phyloP scores from a whole-genome alignment of 1,284 basidiomycete species.

The Tilletia setariae region DNA sequence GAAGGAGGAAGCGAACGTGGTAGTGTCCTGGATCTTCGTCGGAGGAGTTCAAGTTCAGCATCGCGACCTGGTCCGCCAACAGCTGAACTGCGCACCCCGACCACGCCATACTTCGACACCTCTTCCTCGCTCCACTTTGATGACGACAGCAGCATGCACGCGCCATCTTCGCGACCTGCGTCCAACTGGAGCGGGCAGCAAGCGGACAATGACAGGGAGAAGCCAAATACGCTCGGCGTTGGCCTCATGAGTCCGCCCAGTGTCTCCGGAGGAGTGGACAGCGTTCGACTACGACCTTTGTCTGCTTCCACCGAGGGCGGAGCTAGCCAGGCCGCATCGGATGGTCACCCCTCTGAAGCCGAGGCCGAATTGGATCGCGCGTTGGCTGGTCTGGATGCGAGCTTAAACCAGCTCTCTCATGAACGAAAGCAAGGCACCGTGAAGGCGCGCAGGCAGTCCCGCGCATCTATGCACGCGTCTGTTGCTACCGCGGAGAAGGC shows the following conservation, averaged over 20 bases:
- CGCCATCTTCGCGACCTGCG: neutral
- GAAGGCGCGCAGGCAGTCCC: constrained; percentile 2
- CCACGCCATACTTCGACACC: constrained; percentile 43
- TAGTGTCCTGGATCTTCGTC: neutral
- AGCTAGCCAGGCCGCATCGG: constrained; percentile 9
- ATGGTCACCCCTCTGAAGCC: constrained; percentile 7
- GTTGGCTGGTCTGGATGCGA: constrained; percentile 13
- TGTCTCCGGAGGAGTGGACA: neutral
- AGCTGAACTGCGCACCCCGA: constrained; percentile 32
- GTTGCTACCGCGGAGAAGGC: neutral
- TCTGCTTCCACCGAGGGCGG: constrained; percentile 1
- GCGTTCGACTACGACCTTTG: neutral
- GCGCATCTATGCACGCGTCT: neutral
- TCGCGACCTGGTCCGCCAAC: constrained; percentile 13
- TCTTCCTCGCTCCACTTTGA: constrained; percentile 19
- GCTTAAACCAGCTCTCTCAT: constrained; percentile 7
- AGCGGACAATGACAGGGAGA: neutral
- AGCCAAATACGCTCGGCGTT: neutral
- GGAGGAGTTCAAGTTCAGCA: neutral
- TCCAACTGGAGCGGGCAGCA: neutral
- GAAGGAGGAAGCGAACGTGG: neutral
- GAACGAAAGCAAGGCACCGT: constrained; percentile 9
- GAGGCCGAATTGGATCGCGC: constrained; percentile 6
- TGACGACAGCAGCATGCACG: neutral
- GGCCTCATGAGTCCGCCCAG: constrained; percentile 5